Conservation (phyloP, 1,139 yeast genomes). For the Yamadazyma oceani region DNA sequence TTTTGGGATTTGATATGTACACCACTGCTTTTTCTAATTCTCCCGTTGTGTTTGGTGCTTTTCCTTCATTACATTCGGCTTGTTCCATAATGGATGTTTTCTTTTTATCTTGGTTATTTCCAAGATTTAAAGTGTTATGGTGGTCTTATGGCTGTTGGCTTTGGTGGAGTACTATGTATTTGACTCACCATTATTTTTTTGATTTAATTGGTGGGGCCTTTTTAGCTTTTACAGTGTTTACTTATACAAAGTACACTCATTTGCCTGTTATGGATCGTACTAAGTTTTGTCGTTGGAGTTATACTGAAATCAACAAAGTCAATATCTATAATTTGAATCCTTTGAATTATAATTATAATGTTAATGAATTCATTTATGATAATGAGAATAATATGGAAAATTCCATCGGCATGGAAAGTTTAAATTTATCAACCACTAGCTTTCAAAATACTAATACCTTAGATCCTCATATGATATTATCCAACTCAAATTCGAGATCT, state of each 20-base stretch:
- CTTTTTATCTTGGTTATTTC: conserved; percentile 80
- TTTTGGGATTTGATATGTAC: conserved; percentile 82
- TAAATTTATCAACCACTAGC: conserved; percentile 3
- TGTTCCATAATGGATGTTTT: conserved; percentile 92
- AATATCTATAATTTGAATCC: conserved; percentile 35
- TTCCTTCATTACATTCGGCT: conserved; percentile 94
- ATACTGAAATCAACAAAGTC: conserved; percentile 36
- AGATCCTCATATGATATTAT: not conserved
- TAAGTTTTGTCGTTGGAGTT: conserved; percentile 85
- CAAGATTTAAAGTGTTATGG: conserved; percentile 62
- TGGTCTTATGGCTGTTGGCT: conserved; percentile 81
- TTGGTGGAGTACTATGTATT: conserved; percentile 98
- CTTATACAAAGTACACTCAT: conserved; percentile 68
- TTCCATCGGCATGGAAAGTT: conserved; percentile 3
- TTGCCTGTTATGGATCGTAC: conserved; percentile 67
- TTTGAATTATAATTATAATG: conserved; percentile 19
- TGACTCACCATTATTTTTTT: conserved; percentile 92
- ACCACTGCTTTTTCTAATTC: conserved; percentile 85
- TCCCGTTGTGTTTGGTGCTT: conserved; percentile 96
- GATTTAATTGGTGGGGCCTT: conserved; percentile 91
- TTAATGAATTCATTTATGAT: conserved; percentile 16
- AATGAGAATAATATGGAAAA: conserved; percentile 1
- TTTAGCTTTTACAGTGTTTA: conserved; percentile 68
- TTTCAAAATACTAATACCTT: conserved; percentile 3
- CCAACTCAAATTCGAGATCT: conserved; percentile 1